A percentile compares a stretch with the other conserved stretches of the same genome.
These are phyloP conservation scores for Ceratocystis variospora DNA, from an alignment of 2,329 filamentous ascomycete species.

Conservation along the genomic window DNA sequence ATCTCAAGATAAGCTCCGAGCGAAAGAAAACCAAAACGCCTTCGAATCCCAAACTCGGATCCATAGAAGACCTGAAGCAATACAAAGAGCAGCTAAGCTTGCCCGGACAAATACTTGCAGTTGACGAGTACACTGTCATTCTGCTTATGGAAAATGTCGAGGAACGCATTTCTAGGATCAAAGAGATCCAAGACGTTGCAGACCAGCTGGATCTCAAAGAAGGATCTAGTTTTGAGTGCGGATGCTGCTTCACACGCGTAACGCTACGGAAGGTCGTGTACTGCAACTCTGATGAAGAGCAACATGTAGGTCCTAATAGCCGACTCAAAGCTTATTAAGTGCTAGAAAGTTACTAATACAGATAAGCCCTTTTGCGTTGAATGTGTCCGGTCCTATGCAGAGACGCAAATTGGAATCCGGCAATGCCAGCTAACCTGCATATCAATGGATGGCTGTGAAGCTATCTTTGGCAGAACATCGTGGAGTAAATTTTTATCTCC, in stretches of 20 bases:
- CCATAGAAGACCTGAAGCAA: not conserved
- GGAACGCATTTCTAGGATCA: not conserved
- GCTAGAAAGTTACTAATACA: not conserved
- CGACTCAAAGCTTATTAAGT: not conserved
- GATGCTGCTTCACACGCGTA: constrained; percentile 57
- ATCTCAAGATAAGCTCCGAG: not conserved
- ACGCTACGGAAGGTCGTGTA: constrained; percentile 53
- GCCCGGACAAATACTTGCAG: not conserved
- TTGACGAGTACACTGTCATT: not conserved
- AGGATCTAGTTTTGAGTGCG: constrained; percentile 41
- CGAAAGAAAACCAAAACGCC: not conserved
- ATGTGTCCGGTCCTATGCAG: constrained; percentile 53
- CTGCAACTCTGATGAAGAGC: constrained; percentile 41
- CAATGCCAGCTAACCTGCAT: constrained; percentile 58
- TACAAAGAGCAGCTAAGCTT: not conserved
- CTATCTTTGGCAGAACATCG: constrained; percentile 43
- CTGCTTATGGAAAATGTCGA: not conserved
- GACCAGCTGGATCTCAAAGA: not conserved
- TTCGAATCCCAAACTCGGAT: not conserved
- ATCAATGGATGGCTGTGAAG: constrained; percentile 51
- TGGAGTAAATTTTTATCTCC: constrained; percentile 44
- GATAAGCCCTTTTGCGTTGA: constrained; percentile 49
- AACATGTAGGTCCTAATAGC: constrained; percentile 32
- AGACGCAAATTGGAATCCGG: constrained; percentile 53
- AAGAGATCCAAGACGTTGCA: not conserved